Evolutionary conservation across 495 filamentous ascomycete genomes (phyloP).

Genomic region (Halenospora varia): DNA sequence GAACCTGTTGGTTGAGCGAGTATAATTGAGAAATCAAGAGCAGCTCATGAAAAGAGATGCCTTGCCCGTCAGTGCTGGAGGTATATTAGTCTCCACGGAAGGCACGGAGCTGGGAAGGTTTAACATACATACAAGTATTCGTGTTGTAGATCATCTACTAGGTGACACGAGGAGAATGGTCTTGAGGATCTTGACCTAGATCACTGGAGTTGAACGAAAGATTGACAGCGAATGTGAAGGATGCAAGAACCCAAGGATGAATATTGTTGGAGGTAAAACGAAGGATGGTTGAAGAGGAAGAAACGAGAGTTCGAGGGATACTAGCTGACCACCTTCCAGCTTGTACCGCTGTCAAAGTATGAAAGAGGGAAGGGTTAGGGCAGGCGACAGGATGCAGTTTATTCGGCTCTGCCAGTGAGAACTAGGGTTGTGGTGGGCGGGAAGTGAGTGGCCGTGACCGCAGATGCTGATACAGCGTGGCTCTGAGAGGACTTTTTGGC

Average conservation of each 20-base stretch:
- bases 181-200: slow-evolving; percentile 10
- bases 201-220: slow-evolving; percentile 12
- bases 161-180: background rate
- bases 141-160: slow-evolving; percentile 1
- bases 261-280: slow-evolving; percentile 16
- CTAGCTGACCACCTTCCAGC: background rate
- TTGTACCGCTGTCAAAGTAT: slow-evolving; percentile 13
- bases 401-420: background rate
- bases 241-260: slow-evolving; percentile 9
- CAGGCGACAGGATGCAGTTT: background rate
- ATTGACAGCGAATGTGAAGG: slow-evolving; percentile 20
- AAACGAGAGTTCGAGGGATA: background rate
- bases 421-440: background rate
- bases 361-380: slow-evolving; percentile 9
- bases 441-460: background rate
- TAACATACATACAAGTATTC: slow-evolving; percentile 2
- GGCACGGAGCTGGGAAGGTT: background rate
- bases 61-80: background rate
- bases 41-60: slow-evolving; percentile 8
- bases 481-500: background rate
- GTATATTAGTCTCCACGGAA: background rate
- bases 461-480: background rate
- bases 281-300: slow-evolving; percentile 3
- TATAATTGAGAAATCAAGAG: slow-evolving; percentile 12
- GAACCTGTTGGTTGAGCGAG: background rate